phyloP scores from a whole-genome alignment of 148 eudicot species.

The Vaccinium darrowii region DNA sequence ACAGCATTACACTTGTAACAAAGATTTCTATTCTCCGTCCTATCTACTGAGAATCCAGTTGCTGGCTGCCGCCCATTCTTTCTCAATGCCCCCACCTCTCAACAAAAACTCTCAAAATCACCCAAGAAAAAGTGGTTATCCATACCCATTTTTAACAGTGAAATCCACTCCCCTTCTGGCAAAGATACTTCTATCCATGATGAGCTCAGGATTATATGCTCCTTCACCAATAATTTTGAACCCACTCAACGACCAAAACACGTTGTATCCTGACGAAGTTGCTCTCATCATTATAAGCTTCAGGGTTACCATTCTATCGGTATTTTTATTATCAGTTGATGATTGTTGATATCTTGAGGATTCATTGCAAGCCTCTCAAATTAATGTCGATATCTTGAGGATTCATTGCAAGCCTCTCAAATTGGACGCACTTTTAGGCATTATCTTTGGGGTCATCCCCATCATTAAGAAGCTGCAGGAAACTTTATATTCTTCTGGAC shows the following conservation, averaged over 20 bases:
- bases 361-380: too few relatives aligned
- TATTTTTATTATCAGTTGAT: not conserved
- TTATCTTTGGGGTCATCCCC: not conserved
- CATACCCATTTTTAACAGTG: not conserved
- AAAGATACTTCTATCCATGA: slow-evolving; percentile 2
- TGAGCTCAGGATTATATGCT: not conserved
- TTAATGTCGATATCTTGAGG: not conserved
- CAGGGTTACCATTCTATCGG: not conserved
- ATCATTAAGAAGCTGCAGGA: not conserved
- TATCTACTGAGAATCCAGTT: not conserved
- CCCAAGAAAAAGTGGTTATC: not conserved
- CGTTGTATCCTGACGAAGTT: not conserved
- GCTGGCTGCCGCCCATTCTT: not conserved
- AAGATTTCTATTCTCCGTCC: not conserved
- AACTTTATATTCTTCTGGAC: not conserved
- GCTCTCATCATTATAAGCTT: not conserved
- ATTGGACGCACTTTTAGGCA: not conserved
- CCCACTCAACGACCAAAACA: not conserved
- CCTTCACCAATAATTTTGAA: not conserved
- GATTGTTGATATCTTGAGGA: not conserved
- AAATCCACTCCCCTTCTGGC: not conserved
- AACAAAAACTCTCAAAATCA: not conserved
- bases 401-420: not conserved
- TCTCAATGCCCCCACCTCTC: not conserved
- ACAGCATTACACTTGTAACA: not conserved